Evolutionary conservation across 768 basidiomycete genomes (phyloP), one percentile per base, ranked within the genome.

Genomic region (Agaricus blazei): DNA sequence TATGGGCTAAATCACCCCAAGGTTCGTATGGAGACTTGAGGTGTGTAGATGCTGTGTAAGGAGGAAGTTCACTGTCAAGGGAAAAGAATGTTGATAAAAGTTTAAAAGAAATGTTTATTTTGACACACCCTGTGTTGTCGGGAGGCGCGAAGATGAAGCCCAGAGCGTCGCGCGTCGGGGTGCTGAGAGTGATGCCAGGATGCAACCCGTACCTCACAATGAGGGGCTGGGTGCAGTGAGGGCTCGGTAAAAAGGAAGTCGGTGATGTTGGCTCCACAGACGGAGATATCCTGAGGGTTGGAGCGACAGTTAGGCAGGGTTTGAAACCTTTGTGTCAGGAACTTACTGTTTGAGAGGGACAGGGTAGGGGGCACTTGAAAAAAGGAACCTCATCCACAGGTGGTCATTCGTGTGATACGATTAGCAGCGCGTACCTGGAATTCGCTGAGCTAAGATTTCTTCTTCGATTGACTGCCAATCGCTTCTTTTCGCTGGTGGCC

Each of bases 401-500:
- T 56, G 52, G 23, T 23, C 55, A 52, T 58, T 40, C 53, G 49
- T 34, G 24, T 37, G n/a, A 23, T 7, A 48, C 45, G 29, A 37
- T 54, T 27, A 36, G 31, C 41, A 60, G 56, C 74, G 58, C 65
- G 34, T 34, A 84, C 80, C 74, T 81, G 53, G 77, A 69, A 51
- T 68, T 69, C 15, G 58, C 72, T 48, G 82, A 68, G 58, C 74
- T 84, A 37, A 81, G 70, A 61, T 84, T 82, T 62, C 88, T 81
- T 65, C 87, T 79, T 58, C 88, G 82, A 62, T 71, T 71, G 36
- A 76, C 68, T 41, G 78, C 73, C 23, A 70, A 74, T 57, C 88
- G 87, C 68, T 90, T 90, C 76, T 88, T 88, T 72, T 92, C 89
- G 68, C 80, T 87, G 5, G 90, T 92, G 19, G 86, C 87, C 69